Conservation (phyloP, 306 rosid species). For the Carpinus fangiana region DNA sequence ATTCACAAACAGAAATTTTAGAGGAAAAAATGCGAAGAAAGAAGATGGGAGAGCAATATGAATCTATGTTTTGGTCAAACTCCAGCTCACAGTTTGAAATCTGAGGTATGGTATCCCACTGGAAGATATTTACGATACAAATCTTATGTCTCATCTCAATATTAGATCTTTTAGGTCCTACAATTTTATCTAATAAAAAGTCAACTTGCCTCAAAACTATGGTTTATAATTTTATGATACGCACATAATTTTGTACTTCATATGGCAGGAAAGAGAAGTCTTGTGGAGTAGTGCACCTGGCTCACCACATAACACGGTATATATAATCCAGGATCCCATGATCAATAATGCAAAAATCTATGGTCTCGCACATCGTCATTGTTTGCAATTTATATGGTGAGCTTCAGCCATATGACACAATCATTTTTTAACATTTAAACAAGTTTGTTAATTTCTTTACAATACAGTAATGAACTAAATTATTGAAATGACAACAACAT, state of each 20-base stretch:
- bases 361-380: background rate
- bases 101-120: background rate
- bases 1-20: slow-evolving; percentile 5
- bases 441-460: background rate
- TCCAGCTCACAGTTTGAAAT: background rate
- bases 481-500: background rate
- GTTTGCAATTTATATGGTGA: background rate
- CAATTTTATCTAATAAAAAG: background rate
- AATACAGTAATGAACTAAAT: background rate
- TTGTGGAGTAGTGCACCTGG: background rate
- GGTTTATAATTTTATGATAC: no score
- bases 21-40: background rate
- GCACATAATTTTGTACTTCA: background rate
- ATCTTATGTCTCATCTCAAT: background rate
- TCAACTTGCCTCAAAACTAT: background rate
- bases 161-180: background rate
- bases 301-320: background rate
- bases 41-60: slow-evolving; percentile 1
- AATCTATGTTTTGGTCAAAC: background rate
- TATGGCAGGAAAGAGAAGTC: background rate
- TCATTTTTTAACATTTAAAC: background rate
- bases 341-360: background rate
- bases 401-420: background rate
- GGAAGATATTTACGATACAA: background rate
- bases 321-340: background rate